A percentile compares a stretch with the other conserved stretches of the same genome.
phyloP scores from a whole-genome alignment of 768 basidiomycete genomes.

The Agrocybe pediades region DNA sequence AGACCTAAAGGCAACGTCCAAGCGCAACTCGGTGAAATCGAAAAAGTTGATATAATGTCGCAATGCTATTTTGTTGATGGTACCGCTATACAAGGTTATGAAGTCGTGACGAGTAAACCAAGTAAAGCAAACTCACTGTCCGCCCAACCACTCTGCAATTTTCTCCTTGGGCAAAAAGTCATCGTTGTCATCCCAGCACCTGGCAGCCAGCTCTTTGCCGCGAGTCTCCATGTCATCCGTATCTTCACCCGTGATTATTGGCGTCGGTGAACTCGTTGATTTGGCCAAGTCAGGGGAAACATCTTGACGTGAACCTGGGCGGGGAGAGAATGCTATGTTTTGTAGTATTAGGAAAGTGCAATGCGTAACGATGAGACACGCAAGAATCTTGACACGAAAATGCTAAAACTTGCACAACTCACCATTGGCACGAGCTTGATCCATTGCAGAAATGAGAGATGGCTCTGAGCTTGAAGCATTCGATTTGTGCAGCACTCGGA shows the following conservation, averaged over 20 bases:
- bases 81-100: constrained; percentile 48
- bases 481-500: constrained; percentile 70
- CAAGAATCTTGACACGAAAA: no score
- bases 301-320: constrained; percentile 50
- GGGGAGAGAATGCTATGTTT: constrained; percentile 23
- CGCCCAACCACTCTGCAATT: constrained; percentile 96
- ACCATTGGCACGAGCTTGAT: constrained; percentile 50
- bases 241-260: constrained; percentile 45
- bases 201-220: constrained; percentile 72
- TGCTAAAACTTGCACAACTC: constrained; percentile 1
- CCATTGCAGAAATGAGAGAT: constrained; percentile 62
- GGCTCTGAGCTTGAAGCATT: constrained; percentile 82
- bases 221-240: constrained; percentile 57
- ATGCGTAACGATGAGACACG: constrained; percentile 3
- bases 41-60: constrained; percentile 86
- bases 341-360: background rate
- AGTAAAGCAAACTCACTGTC: constrained; percentile 64
- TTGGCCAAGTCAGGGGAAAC: constrained; percentile 48
- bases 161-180: constrained; percentile 84
- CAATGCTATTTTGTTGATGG: constrained; percentile 74
- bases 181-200: constrained; percentile 88
- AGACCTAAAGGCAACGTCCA: constrained; percentile 91
- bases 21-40: constrained; percentile 78
- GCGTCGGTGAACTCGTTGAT: constrained; percentile 39
- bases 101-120: constrained; percentile 10